A percentile compares a stretch with the other conserved stretches of the same genome.
Evolutionary conservation across 306 rosid genomes (phyloP).

Genomic region (Delonix regia): DNA sequence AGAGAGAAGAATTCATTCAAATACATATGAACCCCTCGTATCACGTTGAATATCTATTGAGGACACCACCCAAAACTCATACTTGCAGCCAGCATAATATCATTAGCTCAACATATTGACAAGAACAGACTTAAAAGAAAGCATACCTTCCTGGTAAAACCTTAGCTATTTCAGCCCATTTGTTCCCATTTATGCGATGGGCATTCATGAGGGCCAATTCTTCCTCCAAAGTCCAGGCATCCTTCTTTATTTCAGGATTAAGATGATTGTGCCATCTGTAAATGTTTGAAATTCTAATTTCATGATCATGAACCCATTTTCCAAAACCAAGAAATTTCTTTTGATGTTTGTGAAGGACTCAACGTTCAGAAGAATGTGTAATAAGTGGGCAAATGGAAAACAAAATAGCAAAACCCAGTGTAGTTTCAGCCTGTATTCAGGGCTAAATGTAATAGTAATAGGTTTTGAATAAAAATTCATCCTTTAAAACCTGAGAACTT

Average conservation of each 20-base stretch:
- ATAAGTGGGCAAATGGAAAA: neutral
- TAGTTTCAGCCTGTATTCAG: slow-evolving; percentile 14
- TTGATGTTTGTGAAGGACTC: neutral
- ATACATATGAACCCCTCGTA: slow-evolving; percentile 10
- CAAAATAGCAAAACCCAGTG: slow-evolving; percentile 3
- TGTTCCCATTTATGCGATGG: slow-evolving; percentile 82
- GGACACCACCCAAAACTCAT: slow-evolving; percentile 4
- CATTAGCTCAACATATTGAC: slow-evolving; percentile 6
- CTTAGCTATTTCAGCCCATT: slow-evolving; percentile 99
- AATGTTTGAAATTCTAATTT: slow-evolving; percentile 25
- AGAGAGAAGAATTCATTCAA: slow-evolving; percentile 22
- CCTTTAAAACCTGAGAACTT: neutral
- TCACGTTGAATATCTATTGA: slow-evolving; percentile 4
- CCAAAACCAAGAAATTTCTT: slow-evolving; percentile 9
- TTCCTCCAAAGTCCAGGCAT: slow-evolving; percentile 93
- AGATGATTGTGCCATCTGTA: slow-evolving; percentile 99
- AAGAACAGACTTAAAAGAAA: slow-evolving; percentile 33
- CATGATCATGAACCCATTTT: neutral
- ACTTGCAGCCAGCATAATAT: slow-evolving; percentile 15
- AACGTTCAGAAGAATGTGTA: neutral
- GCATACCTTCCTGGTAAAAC: slow-evolving; percentile 89
- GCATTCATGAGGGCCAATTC: slow-evolving; percentile 88
- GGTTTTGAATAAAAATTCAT: neutral
- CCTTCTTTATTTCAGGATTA: slow-evolving; percentile 93
- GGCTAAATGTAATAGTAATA: slow-evolving; percentile 4